Base-by-base conservation (phyloP, 2,329 filamentous ascomycete species). In the Hypocrella siamensis region DNA sequence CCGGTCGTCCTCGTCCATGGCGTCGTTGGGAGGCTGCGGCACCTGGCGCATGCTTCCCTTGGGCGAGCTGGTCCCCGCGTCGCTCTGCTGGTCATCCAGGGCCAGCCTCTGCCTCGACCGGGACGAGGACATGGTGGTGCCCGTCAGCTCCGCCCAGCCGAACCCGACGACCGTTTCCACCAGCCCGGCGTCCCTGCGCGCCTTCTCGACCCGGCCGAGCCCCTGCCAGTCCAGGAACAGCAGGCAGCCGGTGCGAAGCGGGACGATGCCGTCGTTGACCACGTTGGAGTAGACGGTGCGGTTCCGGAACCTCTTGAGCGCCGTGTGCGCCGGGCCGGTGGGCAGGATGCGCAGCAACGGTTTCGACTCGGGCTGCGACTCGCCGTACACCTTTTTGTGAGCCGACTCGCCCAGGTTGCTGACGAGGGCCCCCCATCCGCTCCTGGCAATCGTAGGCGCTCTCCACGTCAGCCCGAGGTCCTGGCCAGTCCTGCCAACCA, bases 161-260 rank as follows among this genome's bases (percentile, higher is more conserved):
- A 88, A 94, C 34, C 82, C 83, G 19, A 90, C 84, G 40, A 96
- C 75, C 0, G 86, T 93, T 32, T 92, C 86, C 24, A 98, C 82
- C 18, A 96, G 61, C 1, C 88, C 88, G 38, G 86, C 93, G 50
- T 93, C 88, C 50, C 90, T 65, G 16, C 88, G 72, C 9, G 90
- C 88, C 54, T 98, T 98, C 42, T 96, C 85, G 2, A 98, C 90
- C 25, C 84, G 78, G 5, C 80, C 88, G 4, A 98, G 61, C 0
- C 90, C 90, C 54, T 86, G 80, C 90, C 90, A 98, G 50, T 98
- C 90, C 2, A 98, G 61, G 47, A 98, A 98, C 5, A 98, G 58
- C n/a, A 98, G 62, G 52, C 88, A 98, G 40, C 88, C 96, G 4
- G 90, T 98, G 16, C 90, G 75, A 21, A 98, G 60, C 3, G 90